Conservation (phyloP, 192 early-diverging fungal species). For the Allomyces arbusculus region DNA sequence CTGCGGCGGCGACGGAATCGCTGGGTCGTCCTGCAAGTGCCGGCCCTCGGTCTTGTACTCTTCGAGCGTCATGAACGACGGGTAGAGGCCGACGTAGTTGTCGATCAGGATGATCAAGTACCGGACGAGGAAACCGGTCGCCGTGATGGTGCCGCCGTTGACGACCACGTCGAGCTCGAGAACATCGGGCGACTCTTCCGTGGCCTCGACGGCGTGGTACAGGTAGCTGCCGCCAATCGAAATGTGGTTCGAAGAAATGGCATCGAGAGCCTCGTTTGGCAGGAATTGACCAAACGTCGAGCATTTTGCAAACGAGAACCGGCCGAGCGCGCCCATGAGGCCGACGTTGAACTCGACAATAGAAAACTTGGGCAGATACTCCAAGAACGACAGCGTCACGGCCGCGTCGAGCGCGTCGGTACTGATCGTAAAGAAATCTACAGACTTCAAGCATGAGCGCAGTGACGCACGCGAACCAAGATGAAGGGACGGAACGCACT, state of each 20-base stretch:
- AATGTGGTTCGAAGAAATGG: neutral
- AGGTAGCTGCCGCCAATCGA: neutral
- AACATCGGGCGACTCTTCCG: neutral
- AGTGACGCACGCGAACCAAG: neutral
- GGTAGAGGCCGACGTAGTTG: conserved; percentile 45
- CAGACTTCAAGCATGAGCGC: neutral
- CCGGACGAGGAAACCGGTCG: conserved; percentile 45
- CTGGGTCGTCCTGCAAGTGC: conserved; percentile 25
- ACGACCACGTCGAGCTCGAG: conserved; percentile 18
- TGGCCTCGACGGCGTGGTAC: neutral
- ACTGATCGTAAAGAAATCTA: neutral
- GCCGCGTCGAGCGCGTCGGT: neutral
- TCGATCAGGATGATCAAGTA: conserved; percentile 44
- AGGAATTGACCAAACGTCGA: neutral
- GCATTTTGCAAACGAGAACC: neutral
- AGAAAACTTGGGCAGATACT: neutral
- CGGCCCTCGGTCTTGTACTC: conserved; percentile 21
- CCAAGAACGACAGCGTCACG: neutral
- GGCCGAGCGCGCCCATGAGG: neutral
- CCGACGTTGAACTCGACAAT: neutral
- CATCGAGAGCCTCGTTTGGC: neutral
- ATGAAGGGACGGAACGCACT: conserved; percentile 16
- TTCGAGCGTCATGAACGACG: conserved; percentile 36
- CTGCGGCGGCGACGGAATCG: conserved; percentile 10
- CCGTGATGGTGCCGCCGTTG: conserved; percentile 28